Base-by-base conservation (phyloP, 768 basidiomycete genomes). In the Termitomyces sp. region DNA sequence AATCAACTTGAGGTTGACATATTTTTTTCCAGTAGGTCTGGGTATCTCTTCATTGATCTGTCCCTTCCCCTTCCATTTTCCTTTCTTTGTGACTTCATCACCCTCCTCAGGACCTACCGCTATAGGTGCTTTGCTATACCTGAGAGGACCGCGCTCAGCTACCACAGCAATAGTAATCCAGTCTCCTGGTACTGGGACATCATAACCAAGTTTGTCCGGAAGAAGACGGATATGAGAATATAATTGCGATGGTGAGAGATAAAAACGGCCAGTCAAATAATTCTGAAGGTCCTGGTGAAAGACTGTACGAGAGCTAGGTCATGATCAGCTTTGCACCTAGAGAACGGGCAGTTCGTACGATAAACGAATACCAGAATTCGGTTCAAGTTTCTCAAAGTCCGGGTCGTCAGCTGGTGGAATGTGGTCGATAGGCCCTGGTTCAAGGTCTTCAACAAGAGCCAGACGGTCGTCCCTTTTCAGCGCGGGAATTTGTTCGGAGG, bases 81-180 rank as follows among this genome's bases (percentile, higher is more conserved):
- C 68, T 34, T 68, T 72, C 60, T 69, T 70, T 55, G 74, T 74
- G 44, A 48, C 53, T 15, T 70, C 67, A 13, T 70, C 74, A 2
- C 73, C 75, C 6, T 77, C 80, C 50, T 84, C 81, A 30, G 76
- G 77, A 34, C 73, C 81, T 7, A 81, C 69, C 13, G 79, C 69
- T 20, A 88, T 83, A 51, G 88, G 89, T 33, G 88, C 86, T 58
- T 81, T 82, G 49, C 80, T 91, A 64, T 86, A 82, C 62, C 83
- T 86, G 68, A 95, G 76, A 7, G 87, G 88, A 3, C 93, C 88
- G 22, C 94, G 84, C 70, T 96, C 93, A 2, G 95, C 96, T 15
- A 99, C 86, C 5, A 98, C 95, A 2, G 93, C 96, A 49, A 99
- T 92, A 6, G 95, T 95, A 44, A 98, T 82, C 91, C 93, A 98